A percentile compares a stretch with the other conserved stretches of the same genome.
phyloP scores from a whole-genome alignment of 2,329 filamentous ascomycete species.

The Pyrenophora graminea region DNA sequence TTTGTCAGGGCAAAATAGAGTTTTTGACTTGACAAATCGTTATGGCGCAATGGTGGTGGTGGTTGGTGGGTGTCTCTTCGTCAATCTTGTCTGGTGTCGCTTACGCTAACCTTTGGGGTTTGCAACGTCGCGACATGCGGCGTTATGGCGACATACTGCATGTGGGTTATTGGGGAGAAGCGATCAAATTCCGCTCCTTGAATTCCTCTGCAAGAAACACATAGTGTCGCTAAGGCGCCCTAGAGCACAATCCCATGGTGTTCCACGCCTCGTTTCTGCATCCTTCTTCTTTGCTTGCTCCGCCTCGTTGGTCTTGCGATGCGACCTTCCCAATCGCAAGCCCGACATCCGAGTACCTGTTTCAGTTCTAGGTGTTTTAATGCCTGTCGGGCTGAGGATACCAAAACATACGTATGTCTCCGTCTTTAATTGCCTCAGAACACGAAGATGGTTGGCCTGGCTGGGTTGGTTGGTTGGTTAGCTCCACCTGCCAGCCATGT shows the following conservation, averaged over 20 bases:
- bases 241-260: background rate
- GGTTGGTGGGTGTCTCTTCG: too few species aligned
- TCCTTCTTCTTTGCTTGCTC: background rate
- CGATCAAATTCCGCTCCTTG: too few species aligned
- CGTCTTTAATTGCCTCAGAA: constrained; percentile 5
- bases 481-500: too few species aligned
- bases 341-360: background rate
- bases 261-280: constrained; percentile 4
- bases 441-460: background rate
- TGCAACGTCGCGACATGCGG: constrained; percentile 1
- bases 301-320: background rate
- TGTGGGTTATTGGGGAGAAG: too few species aligned
- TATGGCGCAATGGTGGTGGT: too few species aligned
- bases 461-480: too few species aligned
- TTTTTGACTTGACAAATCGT: too few species aligned
- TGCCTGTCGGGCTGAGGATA: background rate
- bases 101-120: too few species aligned
- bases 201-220: background rate
- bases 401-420: constrained; percentile 1
- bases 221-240: background rate
- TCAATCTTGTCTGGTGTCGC: too few species aligned
- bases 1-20: too few species aligned
- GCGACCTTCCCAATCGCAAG: background rate
- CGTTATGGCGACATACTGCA: background rate
- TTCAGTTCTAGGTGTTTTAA: constrained; percentile 1